Base-by-base conservation (phyloP, 1,284 basidiomycete species). In the Mycosarcoma maydis region DNA sequence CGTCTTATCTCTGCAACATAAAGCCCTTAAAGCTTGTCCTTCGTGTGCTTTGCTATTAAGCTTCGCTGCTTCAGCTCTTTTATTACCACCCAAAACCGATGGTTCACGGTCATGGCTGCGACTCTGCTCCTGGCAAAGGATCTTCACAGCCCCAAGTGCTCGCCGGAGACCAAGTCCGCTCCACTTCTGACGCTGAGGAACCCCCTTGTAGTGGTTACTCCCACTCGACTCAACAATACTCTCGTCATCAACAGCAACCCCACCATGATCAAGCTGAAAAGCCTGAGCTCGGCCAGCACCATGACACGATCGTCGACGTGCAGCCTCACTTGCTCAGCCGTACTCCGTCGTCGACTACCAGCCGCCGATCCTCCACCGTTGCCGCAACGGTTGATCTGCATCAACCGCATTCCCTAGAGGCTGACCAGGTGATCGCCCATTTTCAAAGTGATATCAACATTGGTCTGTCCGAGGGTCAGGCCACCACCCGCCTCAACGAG, bases 321-420 rank as follows among this genome's bases (percentile, higher is more conserved):
- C 37, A 46, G 13, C 26, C 36, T 13, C 51, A 51, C 48, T 26
- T 46, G 34, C 30, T 42, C 48, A 47, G 58, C 46, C 24, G 23
- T 56, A 54, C 43, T 32, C 26, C 51, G 20, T 59, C 53, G 30
- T 46, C 53, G 45, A 46, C 62, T 53, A 42, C 29, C 49, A 60
- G 56, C 61, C 33, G 55, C 33, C 67, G 58, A 72, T 62, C 60
- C 61, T 53, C 72, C 72, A 58, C 71, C 64, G 40, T 46, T 59
- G 45, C 69, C 64, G 53, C 57, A 60, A 41, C 69, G 57, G 40
- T 56, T 73, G 57, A 57, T 72, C 47, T 75, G 73, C 71, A 66
- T 70, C 67, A 74, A 74, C 72, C 73, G 68, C 72, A 75, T 75
- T 54, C 73, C 65, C 55, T 75, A 59, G 66, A 47, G 10, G n/a